Base-by-base conservation (phyloP, 371 early-diverging fungal genomes). In the Chytridiales sp. region DNA sequence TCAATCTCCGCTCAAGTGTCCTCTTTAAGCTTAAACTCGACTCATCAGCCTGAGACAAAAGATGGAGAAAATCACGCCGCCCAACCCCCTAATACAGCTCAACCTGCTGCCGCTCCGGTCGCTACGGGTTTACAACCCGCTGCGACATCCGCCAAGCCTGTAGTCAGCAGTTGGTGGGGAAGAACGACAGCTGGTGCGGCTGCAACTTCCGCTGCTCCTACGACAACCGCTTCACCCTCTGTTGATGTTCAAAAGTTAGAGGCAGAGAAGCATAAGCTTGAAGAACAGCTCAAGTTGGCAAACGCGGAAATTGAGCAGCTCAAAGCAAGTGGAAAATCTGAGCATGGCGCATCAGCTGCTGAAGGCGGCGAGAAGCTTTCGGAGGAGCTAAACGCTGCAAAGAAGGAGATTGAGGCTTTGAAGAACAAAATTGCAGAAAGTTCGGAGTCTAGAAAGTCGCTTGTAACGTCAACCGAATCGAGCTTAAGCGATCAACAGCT, bases 301-400 rank as follows among this genome's bases (percentile, higher is more conserved):
- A 22, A 62, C 26, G 27, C 56, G 2, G 66, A 65, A 36, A 47
- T 65, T 19, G 66, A 61, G 3, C 31, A 31, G 30, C 41, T 65
- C 11, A 59, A 52, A 27, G 21, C 38, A n/a, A n/a, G n/a, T n/a
- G n/a, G n/a, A n/a, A n/a, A n/a, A n/a, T n/a, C n/a, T n/a, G n/a
- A n/a, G n/a, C n/a, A n/a, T n/a, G n/a, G n/a, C n/a, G n/a, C n/a
- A n/a, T n/a, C n/a, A n/a, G n/a, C n/a, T n/a, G n/a, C n/a, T 17
- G 40, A 50, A 35, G 29, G 56, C n/a, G 51, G 15, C 30, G 30
- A 31, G 9, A 31, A 27, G 15, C 24, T 9, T 11, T 21, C 21
- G 2, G 30, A 49, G 15, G 50, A 49, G 3, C 30, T 32, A 1
- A 29, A 30, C 50, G 31, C 50, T 39, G 38, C 39, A 17, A 11